Conservation (phyloP, 192 early-diverging fungal genomes). For the Linderina pennispora region DNA sequence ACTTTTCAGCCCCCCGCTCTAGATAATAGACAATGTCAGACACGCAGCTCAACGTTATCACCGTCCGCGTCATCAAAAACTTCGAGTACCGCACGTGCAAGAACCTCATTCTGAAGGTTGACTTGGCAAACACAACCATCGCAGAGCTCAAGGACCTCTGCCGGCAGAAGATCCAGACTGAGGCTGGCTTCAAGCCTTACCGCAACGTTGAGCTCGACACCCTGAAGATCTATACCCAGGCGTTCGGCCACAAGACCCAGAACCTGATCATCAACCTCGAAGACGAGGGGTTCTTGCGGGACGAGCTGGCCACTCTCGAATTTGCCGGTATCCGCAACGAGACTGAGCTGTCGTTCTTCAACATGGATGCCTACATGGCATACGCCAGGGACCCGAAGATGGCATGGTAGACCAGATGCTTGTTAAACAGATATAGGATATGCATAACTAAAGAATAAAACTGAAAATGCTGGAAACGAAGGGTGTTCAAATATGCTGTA, state of each 20-base stretch:
- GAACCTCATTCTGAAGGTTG: conserved; percentile 72
- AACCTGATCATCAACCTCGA: conserved; percentile 87
- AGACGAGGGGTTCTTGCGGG: conserved; percentile 55
- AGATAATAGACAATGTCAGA: background rate
- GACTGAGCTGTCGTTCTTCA: conserved; percentile 82
- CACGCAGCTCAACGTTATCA: conserved; percentile 38
- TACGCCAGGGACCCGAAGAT: conserved; percentile 74
- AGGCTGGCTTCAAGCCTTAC: conserved; percentile 29
- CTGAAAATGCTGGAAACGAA: no score
- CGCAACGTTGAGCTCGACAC: conserved; percentile 16
- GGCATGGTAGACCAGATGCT: no score
- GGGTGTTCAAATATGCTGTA: no score
- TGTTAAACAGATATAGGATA: no score
- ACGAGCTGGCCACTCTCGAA: conserved; percentile 51
- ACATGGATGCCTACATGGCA: conserved; percentile 57
- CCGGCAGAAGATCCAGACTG: conserved; percentile 10
- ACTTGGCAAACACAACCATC: conserved; percentile 56
- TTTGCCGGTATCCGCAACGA: conserved; percentile 58
- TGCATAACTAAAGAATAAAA: no score
- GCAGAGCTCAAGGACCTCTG: conserved; percentile 39
- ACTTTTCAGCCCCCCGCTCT: no score
- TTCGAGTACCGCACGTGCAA: conserved; percentile 86
- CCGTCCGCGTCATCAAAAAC: conserved; percentile 81
- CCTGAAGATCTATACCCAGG: conserved; percentile 39
- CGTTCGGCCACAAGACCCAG: conserved; percentile 56